A percentile compares a stretch with the other conserved stretches of the same genome.
Conservation (phyloP, 495 filamentous ascomycete genomes). For the Aspergillus wentii region DNA sequence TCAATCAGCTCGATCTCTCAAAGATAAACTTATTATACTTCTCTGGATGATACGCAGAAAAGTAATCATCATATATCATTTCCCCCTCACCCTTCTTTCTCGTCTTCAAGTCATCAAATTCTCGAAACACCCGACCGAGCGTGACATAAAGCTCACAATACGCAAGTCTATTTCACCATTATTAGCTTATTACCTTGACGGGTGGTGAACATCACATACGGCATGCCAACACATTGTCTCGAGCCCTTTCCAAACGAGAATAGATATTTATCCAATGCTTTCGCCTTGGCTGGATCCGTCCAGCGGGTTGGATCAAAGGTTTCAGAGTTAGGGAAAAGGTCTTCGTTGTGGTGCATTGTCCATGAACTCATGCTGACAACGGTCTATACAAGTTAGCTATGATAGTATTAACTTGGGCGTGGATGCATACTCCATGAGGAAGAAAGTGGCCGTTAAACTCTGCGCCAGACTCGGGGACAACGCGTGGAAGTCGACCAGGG, state of each 20-base stretch:
- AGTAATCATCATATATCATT: conserved; percentile 19
- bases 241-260: conserved; percentile 33
- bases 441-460: conserved; percentile 20
- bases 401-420: conserved; percentile 1
- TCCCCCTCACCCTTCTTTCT: conserved; percentile 12
- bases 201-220: conserved; percentile 12
- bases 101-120: conserved; percentile 21
- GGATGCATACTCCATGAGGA: conserved; percentile 15
- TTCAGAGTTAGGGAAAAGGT: conserved; percentile 27
- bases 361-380: conserved; percentile 23
- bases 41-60: conserved; percentile 19
- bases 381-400: conserved; percentile 4
- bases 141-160: conserved; percentile 30
- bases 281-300: conserved; percentile 7
- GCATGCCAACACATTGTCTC: conserved; percentile 35
- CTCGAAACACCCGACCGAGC: conserved; percentile 22
- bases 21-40: conserved; percentile 20
- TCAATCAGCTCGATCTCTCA: neutral
- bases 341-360: conserved; percentile 29
- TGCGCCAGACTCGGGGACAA: conserved; percentile 18
- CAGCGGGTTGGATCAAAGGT: conserved; percentile 25
- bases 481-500: conserved; percentile 21
- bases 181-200: conserved; percentile 1
- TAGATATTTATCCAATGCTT: conserved; percentile 19
- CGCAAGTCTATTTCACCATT: conserved; percentile 16